Percentiles rank a stretch among this genome's conserved stretches.
Evolutionary conservation across 495 filamentous ascomycete species (phyloP).

Genomic region (Penicillium roqueforti): DNA sequence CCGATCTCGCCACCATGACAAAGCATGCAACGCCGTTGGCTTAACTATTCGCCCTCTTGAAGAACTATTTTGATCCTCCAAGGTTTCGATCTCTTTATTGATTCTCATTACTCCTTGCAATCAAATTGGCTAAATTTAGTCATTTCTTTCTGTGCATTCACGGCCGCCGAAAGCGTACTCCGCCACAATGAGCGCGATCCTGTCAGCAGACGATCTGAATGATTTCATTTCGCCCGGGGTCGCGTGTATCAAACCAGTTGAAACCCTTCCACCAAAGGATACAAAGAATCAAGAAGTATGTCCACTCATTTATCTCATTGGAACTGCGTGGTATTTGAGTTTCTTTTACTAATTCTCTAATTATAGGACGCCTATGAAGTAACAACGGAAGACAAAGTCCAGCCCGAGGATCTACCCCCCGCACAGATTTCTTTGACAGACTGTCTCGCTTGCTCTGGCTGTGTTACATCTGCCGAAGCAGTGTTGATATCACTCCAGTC

Average conservation of each 20-base stretch:
- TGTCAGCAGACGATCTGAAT: slow-evolving; percentile 94
- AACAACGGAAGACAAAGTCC: slow-evolving; percentile 78
- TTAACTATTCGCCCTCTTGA: slow-evolving; percentile 1
- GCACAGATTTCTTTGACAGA: slow-evolving; percentile 96
- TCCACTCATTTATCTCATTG: slow-evolving; percentile 5
- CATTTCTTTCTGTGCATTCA: slow-evolving; percentile 3
- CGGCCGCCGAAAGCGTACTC: slow-evolving; percentile 15
- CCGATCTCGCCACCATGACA: slow-evolving; percentile 43
- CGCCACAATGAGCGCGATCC: slow-evolving; percentile 83
- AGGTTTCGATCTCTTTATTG: not conserved
- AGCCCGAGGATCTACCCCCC: slow-evolving; percentile 50
- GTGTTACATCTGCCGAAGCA: slow-evolving; percentile 94
- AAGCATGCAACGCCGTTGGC: slow-evolving; percentile 26
- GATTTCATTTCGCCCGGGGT: slow-evolving; percentile 98
- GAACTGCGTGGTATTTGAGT: not conserved
- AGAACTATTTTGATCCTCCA: slow-evolving; percentile 1
- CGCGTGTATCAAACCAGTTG: slow-evolving; percentile 96
- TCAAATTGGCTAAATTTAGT: not conserved
- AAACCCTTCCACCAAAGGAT: slow-evolving; percentile 67
- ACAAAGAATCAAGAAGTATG: slow-evolving; percentile 32
- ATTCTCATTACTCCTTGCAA: not conserved
- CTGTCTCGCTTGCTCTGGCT: slow-evolving; percentile 95
- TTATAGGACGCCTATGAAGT: slow-evolving; percentile 75
- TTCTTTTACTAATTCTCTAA: slow-evolving; percentile 21
- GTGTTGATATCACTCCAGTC: slow-evolving; percentile 90